These are phyloP conservation scores for Trichoderma sp. DNA, from an alignment of 2,329 filamentous ascomycete genomes.

Conservation along the genomic window DNA sequence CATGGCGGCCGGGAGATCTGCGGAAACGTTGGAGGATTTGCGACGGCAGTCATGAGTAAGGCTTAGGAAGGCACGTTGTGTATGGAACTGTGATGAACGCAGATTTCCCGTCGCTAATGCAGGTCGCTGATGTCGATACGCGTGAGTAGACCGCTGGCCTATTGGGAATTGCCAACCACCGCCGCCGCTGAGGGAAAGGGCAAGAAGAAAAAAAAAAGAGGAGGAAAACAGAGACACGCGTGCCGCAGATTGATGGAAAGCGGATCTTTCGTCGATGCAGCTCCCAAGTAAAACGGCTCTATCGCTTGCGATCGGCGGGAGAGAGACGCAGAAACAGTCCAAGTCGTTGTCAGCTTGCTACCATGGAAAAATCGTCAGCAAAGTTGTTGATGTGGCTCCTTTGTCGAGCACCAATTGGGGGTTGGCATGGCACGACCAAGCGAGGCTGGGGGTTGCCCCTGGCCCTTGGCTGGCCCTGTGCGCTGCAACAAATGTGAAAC, in stretches of 20 bases:
- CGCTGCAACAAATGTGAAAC: conserved; percentile 16
- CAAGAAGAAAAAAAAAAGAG: not conserved
- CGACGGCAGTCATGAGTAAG: conserved; percentile 64
- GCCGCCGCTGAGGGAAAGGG: not conserved
- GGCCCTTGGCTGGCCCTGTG: conserved; percentile 1
- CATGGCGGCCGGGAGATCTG: conserved; percentile 64
- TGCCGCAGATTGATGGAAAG: not conserved
- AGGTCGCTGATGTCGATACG: conserved; percentile 1
- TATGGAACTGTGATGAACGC: not conserved
- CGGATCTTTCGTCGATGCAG: not conserved
- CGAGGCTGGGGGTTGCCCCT: conserved; percentile 20
- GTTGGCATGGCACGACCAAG: conserved; percentile 22
- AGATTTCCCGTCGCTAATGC: conserved; percentile 2
- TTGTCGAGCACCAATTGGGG: conserved; percentile 22
- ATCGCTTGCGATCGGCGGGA: conserved; percentile 10
- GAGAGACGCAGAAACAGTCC: not conserved
- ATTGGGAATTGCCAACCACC: conserved; percentile 6
- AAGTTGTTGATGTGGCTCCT: conserved; percentile 19
- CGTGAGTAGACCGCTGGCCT: conserved; percentile 1
- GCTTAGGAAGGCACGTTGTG: conserved; percentile 24
- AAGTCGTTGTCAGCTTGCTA: conserved; percentile 10
- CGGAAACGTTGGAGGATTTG: conserved; percentile 60
- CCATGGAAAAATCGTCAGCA: conserved; percentile 21
- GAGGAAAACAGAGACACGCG: conserved; percentile 3
- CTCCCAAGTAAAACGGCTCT: not conserved